Conservation (phyloP, 2,329 filamentous ascomycete species). For the Colletotrichum musae region DNA sequence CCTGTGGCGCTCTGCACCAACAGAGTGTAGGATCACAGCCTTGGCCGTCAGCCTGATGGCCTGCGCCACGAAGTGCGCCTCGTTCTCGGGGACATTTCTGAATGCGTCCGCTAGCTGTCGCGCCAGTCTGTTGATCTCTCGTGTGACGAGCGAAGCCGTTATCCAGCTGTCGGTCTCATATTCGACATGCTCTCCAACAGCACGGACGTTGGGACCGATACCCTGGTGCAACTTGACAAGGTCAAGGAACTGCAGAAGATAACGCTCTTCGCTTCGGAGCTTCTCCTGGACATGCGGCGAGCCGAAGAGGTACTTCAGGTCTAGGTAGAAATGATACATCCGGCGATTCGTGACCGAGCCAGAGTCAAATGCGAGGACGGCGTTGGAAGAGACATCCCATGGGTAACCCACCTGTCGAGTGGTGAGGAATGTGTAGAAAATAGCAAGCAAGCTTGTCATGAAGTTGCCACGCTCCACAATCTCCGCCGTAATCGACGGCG, state of each 20-base stretch:
- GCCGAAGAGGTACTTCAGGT: constrained; percentile 90
- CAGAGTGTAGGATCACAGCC: constrained; percentile 88
- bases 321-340: constrained; percentile 98
- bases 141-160: constrained; percentile 91
- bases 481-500: constrained; percentile 95
- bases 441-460: constrained; percentile 93
- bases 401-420: constrained; percentile 96
- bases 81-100: constrained; percentile 75
- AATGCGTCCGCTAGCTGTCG: constrained; percentile 92
- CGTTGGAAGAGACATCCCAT: constrained; percentile 87
- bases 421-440: constrained; percentile 96
- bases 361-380: constrained; percentile 91
- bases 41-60: constrained; percentile 84
- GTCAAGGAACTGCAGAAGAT: constrained; percentile 94
- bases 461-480: constrained; percentile 97
- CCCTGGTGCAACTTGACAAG: constrained; percentile 96
- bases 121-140: constrained; percentile 94
- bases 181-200: constrained; percentile 95
- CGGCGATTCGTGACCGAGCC: constrained; percentile 95
- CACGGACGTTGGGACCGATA: constrained; percentile 93
- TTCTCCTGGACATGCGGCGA: constrained; percentile 90
- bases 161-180: constrained; percentile 99
- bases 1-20: constrained; percentile 88
- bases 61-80: constrained; percentile 74
- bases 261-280: constrained; percentile 86